A percentile compares a stretch with the other conserved stretches of the same genome.
These are phyloP conservation scores for Eutrema yunnanense DNA, from an alignment of 345 rosid species.

Conservation along the genomic window DNA sequence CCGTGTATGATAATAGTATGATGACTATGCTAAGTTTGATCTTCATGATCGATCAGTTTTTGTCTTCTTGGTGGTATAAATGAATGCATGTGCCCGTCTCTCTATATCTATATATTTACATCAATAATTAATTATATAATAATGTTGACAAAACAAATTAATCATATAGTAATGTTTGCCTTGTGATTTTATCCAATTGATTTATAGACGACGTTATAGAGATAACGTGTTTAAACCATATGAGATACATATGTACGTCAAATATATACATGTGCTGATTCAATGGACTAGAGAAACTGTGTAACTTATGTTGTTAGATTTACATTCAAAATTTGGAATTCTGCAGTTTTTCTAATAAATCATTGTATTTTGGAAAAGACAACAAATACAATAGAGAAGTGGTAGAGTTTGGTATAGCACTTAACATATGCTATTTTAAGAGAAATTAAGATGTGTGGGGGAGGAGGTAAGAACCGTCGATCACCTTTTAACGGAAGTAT, in stretches of 20 bases:
- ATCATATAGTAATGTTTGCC: neutral
- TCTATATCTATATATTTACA: too few species aligned
- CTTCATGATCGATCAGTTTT: conserved; percentile 15
- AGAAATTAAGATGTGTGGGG: neutral
- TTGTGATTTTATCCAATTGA: neutral
- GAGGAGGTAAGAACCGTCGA: neutral
- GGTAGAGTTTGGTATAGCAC: neutral
- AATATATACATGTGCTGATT: neutral
- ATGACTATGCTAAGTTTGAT: neutral
- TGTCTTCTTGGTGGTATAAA: neutral
- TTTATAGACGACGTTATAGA: neutral
- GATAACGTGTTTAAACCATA: neutral
- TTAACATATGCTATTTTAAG: neutral
- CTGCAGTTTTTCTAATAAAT: neutral
- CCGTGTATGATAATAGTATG: conserved; percentile 8
- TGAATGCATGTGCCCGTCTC: neutral
- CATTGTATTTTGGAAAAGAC: neutral
- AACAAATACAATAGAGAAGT: neutral
- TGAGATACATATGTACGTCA: neutral
- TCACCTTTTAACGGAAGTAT: neutral
- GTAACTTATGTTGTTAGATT: too few species aligned
- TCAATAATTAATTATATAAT: neutral
- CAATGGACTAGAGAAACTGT: neutral
- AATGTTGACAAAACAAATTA: neutral
- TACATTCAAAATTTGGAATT: neutral